Base-by-base conservation (phyloP, 2,329 filamentous ascomycete genomes). In the Talaromyces verruculosus region DNA sequence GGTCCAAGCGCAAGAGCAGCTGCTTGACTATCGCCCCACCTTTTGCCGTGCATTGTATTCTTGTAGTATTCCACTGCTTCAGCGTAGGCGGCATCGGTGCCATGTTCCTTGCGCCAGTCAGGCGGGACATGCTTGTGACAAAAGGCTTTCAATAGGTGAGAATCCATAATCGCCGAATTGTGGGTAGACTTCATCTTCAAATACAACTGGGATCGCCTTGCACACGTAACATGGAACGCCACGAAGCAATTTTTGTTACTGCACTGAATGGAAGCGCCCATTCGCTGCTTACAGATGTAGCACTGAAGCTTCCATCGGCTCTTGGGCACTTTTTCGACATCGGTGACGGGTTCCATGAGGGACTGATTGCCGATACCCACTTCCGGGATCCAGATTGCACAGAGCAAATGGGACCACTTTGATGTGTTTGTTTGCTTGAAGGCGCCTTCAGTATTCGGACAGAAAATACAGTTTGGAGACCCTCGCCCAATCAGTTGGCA, bases 211-310 rank as follows among this genome's bases (percentile, higher is more conserved):
- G 93, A 93, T 72, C 91, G 88, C 64, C 95, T 88, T 28, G 95
- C 95, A 76, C 95, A 99, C 5, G 95, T 98, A 64, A 97, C 93
- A 78, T 99, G 95, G 77, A 99, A 99, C 8, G 95, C 95, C 74
- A 94, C 90, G 75, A 96, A 99, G 78, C 95, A 99, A 68, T 90
- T 92, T 79, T 97, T 98, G 81, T 98, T 97, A 67, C 93, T 92
- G 78, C 95, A 99, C 78, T 99, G 95, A 67, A 99, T 97, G 78
- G 94, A 98, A 47, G 95, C 94, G 25, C 95, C 95, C 95, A 99
- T 99, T 72, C 89, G 91, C 79, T 99, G 95, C 70, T 93, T 90
- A 80, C 95, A 99, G 65, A 99, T 96, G 77, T 99, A 99, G 80
- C 95, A 99, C 47, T 87, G 89, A 74, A 97, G 82, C 77, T 91